Conservation (phyloP, 1,284 basidiomycete species). For the Ganoderma sinense region DNA sequence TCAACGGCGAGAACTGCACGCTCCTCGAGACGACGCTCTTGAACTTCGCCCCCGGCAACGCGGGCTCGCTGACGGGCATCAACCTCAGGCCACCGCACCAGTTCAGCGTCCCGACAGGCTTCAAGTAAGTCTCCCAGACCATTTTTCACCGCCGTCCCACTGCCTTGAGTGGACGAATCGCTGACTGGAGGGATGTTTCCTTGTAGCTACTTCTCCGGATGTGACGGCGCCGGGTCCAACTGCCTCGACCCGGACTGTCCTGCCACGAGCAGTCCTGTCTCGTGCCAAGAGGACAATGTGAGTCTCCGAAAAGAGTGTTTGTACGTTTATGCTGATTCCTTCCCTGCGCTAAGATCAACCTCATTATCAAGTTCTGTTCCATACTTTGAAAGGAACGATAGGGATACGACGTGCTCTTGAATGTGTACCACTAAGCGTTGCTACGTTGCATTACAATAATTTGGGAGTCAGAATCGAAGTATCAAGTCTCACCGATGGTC, state of each 20-base stretch:
- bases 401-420: neutral
- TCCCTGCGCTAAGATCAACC: neutral
- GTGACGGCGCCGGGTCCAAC: slow-evolving; percentile 40
- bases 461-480: no score
- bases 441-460: no score
- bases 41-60: slow-evolving; percentile 47
- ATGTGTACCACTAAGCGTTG: neutral
- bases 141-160: no score
- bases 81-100: slow-evolving; percentile 50
- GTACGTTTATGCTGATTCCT: neutral
- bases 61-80: slow-evolving; percentile 51
- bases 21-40: slow-evolving; percentile 52
- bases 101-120: slow-evolving; percentile 36
- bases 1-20: slow-evolving; percentile 53
- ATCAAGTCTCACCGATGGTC: no score
- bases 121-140: neutral
- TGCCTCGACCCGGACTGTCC: slow-evolving; percentile 35
- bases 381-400: neutral
- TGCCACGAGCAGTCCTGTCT: slow-evolving; percentile 46
- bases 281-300: slow-evolving; percentile 42
- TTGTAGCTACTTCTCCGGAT: slow-evolving; percentile 38
- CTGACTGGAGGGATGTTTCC: neutral
- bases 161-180: neutral
- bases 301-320: neutral
- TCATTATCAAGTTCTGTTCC: neutral